Evolutionary conservation across 495 filamentous ascomycete species (phyloP), one percentile per base, ranked within the genome.

Genomic region (Saxophila tyrrhenica): DNA sequence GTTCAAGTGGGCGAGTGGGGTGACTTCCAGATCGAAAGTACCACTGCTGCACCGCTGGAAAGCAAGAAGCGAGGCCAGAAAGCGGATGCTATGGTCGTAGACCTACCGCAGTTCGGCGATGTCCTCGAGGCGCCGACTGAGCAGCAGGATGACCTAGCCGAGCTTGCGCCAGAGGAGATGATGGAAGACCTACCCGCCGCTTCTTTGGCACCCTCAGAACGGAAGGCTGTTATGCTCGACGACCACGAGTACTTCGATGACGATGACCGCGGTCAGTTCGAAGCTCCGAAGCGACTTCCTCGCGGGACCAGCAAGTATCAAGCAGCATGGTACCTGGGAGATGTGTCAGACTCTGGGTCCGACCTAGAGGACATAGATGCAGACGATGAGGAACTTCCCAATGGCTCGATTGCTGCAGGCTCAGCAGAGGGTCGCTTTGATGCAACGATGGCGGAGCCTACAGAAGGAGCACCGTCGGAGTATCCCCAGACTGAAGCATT

Each of bases 201-300:
- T n/a, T 79, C 80, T 7, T 73, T 80, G n/a, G 75, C 75, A 2
- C 70, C 75, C 16, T 73, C 75, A 3, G 70, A 73, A 76, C 62
- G 83, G 46, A 82, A 79, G 68, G 91, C 91, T 45, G 92, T 98
- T 2, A 73, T 98, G 41, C 75, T 98, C 25, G 92, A 98, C 59
- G 90, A 95, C 57, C 91, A 98, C 69, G 92, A 96, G 64, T 98
- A 98, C 70, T 98, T 95, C 65, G 91, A 89, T 2, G 92, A 97
- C 48, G 88, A 94, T 17, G 85, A 94, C 21, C 72, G 78, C n/a
- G 72, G 78, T 55, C 71, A 78, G 25, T 78, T 80, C 2, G 57
- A 72, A 13, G 64, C 67, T 42, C 86, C 87, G 2, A 94, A 85
- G 70, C 79, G 78, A 59, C 67, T 98, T 20, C 92, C 92, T 0